Evolutionary conservation across 495 filamentous ascomycete genomes (phyloP), one percentile per base, ranked within the genome.

Genomic region (Cercophora samala): DNA sequence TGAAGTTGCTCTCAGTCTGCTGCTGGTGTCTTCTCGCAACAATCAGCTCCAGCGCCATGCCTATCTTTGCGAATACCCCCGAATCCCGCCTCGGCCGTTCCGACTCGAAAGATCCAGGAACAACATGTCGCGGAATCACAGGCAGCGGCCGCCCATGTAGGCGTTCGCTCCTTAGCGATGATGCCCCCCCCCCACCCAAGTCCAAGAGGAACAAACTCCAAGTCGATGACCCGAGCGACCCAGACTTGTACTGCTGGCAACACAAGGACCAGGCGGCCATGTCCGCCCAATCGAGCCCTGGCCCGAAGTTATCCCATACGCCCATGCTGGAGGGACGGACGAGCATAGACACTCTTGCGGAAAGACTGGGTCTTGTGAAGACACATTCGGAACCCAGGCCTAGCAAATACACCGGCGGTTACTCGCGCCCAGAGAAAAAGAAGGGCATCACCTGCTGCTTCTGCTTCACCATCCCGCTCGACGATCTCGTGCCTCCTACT

Each of bases 121-220:
- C 88, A 62, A 97, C 95, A 77, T 99, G 96, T 80, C 84, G 87
- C 80, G 95, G 95, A 21, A 86, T 97, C 69, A 97, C 92, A 8
- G 75, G 82, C 8, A 85, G 81, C 68, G 95, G 95, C 9, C 84
- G 87, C 29, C 90, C 90, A 19, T 99, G 95, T 79, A 85, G 93
- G 70, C 87, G 92, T 37, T 75, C 83, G 21, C 75, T 95, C 54
- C 83, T 83, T 63, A 73, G 74, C 51, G 59, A 74, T 65, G 68
- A 74, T 64, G 67, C 77, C 1, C 69, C 73, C 4, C 65, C 61
- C 62, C 64, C 46, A 25, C n/a, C n/a, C 0, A 56, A 19, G 6
- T 56, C 15, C n/a, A 56, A 56, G 22, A 79, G 61, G 73, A n/a
- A 62, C 42, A 77, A 79, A 22, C 77, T 84, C 11, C 83, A 83